Percentiles rank a stretch among this genome's conserved stretches.
Evolutionary conservation across 768 basidiomycete genomes (phyloP).

Genomic region (Cubamyces lactineus): DNA sequence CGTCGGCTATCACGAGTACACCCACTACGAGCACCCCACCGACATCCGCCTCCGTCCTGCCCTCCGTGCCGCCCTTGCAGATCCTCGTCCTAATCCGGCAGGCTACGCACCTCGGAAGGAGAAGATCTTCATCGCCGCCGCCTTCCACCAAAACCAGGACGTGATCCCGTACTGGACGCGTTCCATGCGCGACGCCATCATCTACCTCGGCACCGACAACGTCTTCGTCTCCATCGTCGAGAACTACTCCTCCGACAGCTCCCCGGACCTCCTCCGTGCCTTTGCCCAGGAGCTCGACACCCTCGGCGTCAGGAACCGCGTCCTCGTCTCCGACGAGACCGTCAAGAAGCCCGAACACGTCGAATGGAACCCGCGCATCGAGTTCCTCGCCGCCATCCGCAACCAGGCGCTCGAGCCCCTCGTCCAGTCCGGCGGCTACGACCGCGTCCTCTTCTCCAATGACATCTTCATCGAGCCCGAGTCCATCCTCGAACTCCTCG

Average conservation of each 20-base stretch:
- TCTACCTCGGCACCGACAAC: constrained; percentile 46
- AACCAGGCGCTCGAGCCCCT: constrained; percentile 48
- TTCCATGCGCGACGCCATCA: constrained; percentile 39
- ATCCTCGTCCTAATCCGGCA: constrained; percentile 18
- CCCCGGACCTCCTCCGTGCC: constrained; percentile 36
- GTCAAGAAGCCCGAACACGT: constrained; percentile 30
- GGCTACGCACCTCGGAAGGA: constrained; percentile 32
- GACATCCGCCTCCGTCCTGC: constrained; percentile 33
- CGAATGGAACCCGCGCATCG: constrained; percentile 39
- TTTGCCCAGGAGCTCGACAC: constrained; percentile 32
- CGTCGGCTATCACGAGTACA: constrained; percentile 11
- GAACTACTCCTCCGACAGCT: constrained; percentile 40
- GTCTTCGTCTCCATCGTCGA: constrained; percentile 48
- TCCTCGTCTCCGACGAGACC: constrained; percentile 35
- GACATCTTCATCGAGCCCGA: constrained; percentile 47
- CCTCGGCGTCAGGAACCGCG: constrained; percentile 35
- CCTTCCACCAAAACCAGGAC: constrained; percentile 43
- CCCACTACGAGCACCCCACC: constrained; percentile 32
- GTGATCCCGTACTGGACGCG: constrained; percentile 45
- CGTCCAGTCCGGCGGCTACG: constrained; percentile 39
- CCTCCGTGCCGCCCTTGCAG: constrained; percentile 27
- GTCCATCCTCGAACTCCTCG: constrained; percentile 42
- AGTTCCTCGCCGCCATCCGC: constrained; percentile 43
- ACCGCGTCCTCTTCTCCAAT: constrained; percentile 46
- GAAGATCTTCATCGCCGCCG: constrained; percentile 44